phyloP scores from a whole-genome alignment of 805 yeast species.

The Cyberlindnera amylophila region DNA sequence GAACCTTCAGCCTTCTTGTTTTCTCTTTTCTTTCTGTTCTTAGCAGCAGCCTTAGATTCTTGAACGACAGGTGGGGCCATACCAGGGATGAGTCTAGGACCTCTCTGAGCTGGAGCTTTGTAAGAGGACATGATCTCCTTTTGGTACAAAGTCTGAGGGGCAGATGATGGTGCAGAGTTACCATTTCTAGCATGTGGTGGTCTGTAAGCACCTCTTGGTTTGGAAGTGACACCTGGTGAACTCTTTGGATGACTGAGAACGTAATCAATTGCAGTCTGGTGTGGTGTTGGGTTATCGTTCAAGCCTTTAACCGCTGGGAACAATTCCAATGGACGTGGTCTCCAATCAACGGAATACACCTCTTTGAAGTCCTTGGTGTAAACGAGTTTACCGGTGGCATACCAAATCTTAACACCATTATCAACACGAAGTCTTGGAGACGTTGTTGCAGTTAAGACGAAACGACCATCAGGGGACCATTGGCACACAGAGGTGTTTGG shows the following conservation, averaged over 20 bases:
- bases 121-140: slow-evolving; percentile 42
- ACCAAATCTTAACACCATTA: slow-evolving; percentile 93
- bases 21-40: slow-evolving; percentile 74
- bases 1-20: slow-evolving; percentile 39
- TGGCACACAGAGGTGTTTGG: slow-evolving; percentile 93
- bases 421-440: slow-evolving; percentile 96
- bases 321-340: slow-evolving; percentile 43
- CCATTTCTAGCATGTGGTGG: slow-evolving; percentile 88
- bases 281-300: slow-evolving; percentile 60
- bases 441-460: slow-evolving; percentile 90
- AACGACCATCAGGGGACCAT: slow-evolving; percentile 98
- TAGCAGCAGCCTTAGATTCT: slow-evolving; percentile 63
- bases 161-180: slow-evolving; percentile 29
- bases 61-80: slow-evolving; percentile 42
- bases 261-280: slow-evolving; percentile 63
- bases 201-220: slow-evolving; percentile 86
- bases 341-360: slow-evolving; percentile 80
- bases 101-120: slow-evolving; percentile 31
- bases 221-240: slow-evolving; percentile 35
- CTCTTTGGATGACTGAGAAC: slow-evolving; percentile 35
- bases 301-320: slow-evolving; percentile 37
- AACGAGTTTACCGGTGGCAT: slow-evolving; percentile 77
- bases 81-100: slow-evolving; percentile 51
- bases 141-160: slow-evolving; percentile 51
- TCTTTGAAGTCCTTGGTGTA: slow-evolving; percentile 79